Evolutionary conservation across 1,284 basidiomycete species (phyloP).

Genomic region (Melampsora abietis-canadensis): DNA sequence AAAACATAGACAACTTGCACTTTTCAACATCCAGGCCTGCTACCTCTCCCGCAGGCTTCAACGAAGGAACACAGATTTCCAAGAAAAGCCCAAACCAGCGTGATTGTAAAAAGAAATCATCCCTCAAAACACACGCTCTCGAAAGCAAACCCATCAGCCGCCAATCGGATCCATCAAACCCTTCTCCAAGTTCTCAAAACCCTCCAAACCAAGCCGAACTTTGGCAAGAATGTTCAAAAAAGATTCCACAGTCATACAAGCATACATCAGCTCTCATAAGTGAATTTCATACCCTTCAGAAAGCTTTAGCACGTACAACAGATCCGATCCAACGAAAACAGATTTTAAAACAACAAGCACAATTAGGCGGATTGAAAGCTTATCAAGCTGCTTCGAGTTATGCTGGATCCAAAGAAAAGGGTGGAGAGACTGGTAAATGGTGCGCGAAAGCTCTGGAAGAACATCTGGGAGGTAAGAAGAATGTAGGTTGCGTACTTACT

Average conservation of each 20-base stretch:
- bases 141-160: background rate
- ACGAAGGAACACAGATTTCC: background rate
- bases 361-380: conserved; percentile 48
- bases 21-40: background rate
- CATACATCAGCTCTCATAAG: conserved; percentile 46
- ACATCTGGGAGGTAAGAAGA: conserved; percentile 31
- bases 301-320: conserved; percentile 47
- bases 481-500: conserved; percentile 20
- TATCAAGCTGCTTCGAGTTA: conserved; percentile 49
- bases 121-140: background rate
- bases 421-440: conserved; percentile 51
- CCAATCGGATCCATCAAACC: background rate
- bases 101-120: background rate
- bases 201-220: background rate
- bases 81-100: background rate
- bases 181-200: background rate
- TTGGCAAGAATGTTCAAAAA: conserved; percentile 7
- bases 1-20: background rate
- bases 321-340: conserved; percentile 44
- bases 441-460: conserved; percentile 46
- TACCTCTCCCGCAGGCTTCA: background rate
- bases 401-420: conserved; percentile 47
- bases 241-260: conserved; percentile 45
- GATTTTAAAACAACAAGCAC: conserved; percentile 44
- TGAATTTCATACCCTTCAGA: conserved; percentile 49